phyloP scores from a whole-genome alignment of 1,284 basidiomycete species.

The Ceratobasidium papillatum region DNA sequence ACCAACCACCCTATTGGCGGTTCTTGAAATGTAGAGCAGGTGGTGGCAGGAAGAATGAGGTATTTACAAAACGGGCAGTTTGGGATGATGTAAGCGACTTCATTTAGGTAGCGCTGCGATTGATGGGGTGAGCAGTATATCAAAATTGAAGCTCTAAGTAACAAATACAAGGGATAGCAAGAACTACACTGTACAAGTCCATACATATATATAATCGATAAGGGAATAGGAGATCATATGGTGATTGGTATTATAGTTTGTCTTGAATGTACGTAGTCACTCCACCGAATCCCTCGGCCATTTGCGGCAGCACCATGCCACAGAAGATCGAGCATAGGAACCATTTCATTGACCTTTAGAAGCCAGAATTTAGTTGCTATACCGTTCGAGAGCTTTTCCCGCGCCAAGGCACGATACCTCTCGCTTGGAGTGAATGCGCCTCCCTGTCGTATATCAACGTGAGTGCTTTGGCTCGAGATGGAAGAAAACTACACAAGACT shows the following conservation, averaged over 20 bases:
- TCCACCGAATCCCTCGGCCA: neutral
- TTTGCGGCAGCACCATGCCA: conserved; percentile 11
- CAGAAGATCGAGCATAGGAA: conserved; percentile 15
- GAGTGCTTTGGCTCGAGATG: neutral
- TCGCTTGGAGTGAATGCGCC: conserved; percentile 17
- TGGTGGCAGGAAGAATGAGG: too few relatives aligned
- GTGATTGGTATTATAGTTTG: neutral
- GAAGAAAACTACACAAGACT: neutral
- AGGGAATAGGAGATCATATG: neutral
- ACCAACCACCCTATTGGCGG: too few relatives aligned
- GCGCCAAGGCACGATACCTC: conserved; percentile 5
- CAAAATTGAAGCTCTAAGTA: too few relatives aligned
- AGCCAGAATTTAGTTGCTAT: neutral
- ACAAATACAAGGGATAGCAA: neutral
- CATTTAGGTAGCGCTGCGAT: too few relatives aligned
- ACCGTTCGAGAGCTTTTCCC: neutral
- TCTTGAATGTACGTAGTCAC: neutral
- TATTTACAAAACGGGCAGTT: too few relatives aligned
- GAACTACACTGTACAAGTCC: neutral
- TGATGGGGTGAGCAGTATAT: too few relatives aligned
- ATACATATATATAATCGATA: neutral
- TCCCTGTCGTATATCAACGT: neutral
- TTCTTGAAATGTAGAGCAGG: too few relatives aligned
- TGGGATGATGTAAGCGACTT: too few relatives aligned
- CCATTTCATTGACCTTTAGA: neutral